These are phyloP conservation scores for Botrytis medusae DNA, from an alignment of 2,329 filamentous ascomycete species.

Conservation along the genomic window DNA sequence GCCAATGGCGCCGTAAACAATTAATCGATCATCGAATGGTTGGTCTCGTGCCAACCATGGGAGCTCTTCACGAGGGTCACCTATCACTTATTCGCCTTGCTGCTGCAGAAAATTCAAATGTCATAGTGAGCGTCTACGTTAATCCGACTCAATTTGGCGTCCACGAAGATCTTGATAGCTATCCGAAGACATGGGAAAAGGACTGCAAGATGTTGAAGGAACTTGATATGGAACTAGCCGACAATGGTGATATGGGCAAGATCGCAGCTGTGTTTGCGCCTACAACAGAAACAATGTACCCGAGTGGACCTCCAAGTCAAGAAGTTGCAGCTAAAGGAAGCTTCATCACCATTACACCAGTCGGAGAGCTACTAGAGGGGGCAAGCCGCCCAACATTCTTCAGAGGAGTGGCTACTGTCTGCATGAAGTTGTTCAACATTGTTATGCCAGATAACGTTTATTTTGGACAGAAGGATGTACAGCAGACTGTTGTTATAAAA, in stretches of 20 bases:
- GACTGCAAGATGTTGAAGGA: constrained; percentile 67
- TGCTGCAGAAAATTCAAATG: constrained; percentile 77
- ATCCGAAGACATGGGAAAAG: constrained; percentile 83
- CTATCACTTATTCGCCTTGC: constrained; percentile 81
- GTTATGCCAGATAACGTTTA: constrained; percentile 77
- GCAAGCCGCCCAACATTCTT: constrained; percentile 90
- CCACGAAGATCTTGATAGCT: constrained; percentile 82
- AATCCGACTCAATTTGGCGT: constrained; percentile 96
- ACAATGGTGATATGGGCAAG: constrained; percentile 59
- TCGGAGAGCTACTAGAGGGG: constrained; percentile 80
- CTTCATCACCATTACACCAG: constrained; percentile 87
- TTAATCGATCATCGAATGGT: constrained; percentile 68
- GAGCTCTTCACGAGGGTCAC: constrained; percentile 91
- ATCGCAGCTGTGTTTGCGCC: constrained; percentile 86
- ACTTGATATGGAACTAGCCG: constrained; percentile 72
- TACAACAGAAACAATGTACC: constrained; percentile 82
- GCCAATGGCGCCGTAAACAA: constrained; percentile 66
- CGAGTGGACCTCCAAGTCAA: constrained; percentile 67
- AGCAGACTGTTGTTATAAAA: constrained; percentile 89
- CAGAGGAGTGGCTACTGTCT: constrained; percentile 91
- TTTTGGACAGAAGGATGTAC: constrained; percentile 97
- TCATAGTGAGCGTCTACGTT: constrained; percentile 90
- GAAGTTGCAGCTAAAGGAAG: constrained; percentile 75
- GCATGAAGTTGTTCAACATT: constrained; percentile 90
- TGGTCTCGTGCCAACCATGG: constrained; percentile 95